phyloP scores from a whole-genome alignment of 352 stramenopile species.

The Phytophthora pseudosyringae region DNA sequence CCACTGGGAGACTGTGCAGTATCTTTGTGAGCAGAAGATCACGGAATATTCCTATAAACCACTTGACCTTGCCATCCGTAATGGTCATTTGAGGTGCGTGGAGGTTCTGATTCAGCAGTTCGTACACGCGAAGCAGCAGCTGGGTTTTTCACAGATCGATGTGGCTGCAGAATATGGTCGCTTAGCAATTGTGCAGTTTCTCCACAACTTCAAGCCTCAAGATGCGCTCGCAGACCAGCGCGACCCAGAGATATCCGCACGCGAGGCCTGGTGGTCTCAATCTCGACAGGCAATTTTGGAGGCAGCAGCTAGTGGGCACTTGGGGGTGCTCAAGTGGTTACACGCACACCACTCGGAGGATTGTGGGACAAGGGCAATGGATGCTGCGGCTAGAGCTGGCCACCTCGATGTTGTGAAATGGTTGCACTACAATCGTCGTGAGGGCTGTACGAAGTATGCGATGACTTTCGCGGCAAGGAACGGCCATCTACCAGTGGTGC shows the following conservation, averaged over 20 bases:
- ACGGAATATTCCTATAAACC: not conserved
- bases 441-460: not conserved
- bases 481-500: not conserved
- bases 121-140: not conserved
- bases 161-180: not conserved
- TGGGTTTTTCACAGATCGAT: not conserved
- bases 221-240: not conserved
- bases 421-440: no score
- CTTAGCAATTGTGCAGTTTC: not conserved
- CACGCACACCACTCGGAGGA: not conserved
- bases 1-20: not conserved
- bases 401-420: no score
- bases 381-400: not conserved
- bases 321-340: constrained; percentile 6
- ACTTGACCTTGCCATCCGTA: not conserved
- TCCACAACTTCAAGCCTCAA: not conserved
- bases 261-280: not conserved
- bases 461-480: not conserved
- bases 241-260: not conserved
- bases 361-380: not conserved
- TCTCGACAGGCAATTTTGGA: not conserved
- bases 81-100: not conserved
- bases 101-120: not conserved
- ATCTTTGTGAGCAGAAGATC: not conserved
- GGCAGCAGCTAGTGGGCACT: not conserved